Evolutionary conservation across 805 yeast genomes (phyloP), one percentile per base, ranked within the genome.

Genomic region (Saturnispora gosingensis): DNA sequence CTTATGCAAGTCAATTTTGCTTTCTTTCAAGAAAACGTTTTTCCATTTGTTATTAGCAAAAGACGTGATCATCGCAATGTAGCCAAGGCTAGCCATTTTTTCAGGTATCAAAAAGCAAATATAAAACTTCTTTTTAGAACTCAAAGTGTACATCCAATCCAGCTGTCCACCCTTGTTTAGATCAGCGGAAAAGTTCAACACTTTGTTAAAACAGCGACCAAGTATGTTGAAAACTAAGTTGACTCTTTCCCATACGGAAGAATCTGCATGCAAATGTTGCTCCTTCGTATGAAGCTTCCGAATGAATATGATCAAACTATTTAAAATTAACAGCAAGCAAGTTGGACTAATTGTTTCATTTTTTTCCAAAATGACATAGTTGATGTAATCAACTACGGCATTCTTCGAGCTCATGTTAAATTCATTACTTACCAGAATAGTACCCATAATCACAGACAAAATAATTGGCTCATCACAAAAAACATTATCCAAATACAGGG

Each of bases 171-270:
- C 32, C 25, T 40, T 49, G 39, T 40, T 27, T 5, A 16, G 40
- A 16, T 43, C 40, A 11, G 48, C 16, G n/a, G 28, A 32, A 15
- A 53, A 34, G 3, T n/a, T 20, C 7, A 54, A 20, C 18, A 25
- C 34, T 13, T 48, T 22, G 15, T 20, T 36, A 36, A 49, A 52
- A 7, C 48, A 56, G 4, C 56, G 57, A 1, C 56, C 53, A 18
- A 64, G 42, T 8, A 64, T 53, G 39, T 54, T 63, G 8, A 59
- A 43, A 8, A 63, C 57, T n/a, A 61, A 50, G 43, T 53, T 61
- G 10, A 62, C 15, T 4, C 55, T 35, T 42, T 60, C 61, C 58
- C 58, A 58, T 15, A 58, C 27, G 10, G 34, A 16, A 40, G 48
- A 45, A 20, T 42, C 32, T 16, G 25, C 18, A 25, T 24, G 18